A percentile compares a stretch with the other conserved stretches of the same genome.
Evolutionary conservation across 192 early-diverging fungal genomes (phyloP).

Genomic region (Podila epicladia): DNA sequence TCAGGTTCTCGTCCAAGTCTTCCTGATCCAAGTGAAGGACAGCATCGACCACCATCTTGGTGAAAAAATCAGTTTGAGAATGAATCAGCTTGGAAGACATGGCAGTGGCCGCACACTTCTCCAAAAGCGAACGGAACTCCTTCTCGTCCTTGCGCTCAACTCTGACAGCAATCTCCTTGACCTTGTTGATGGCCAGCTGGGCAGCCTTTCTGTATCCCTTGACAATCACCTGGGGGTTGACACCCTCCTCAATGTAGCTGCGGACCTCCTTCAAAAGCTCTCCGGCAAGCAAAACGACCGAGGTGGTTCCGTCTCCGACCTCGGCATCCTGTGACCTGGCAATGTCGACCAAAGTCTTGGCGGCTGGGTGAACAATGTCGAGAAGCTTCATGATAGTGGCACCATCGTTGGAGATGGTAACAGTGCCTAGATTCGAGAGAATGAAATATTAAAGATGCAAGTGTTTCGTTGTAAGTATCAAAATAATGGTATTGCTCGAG

Average conservation of each 20-base stretch:
- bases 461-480: not conserved
- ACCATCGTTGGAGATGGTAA: conserved; percentile 99
- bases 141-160: conserved; percentile 83
- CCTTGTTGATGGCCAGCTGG: conserved; percentile 88
- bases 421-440: conserved; percentile 63
- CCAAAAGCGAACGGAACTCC: conserved; percentile 90
- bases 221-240: conserved; percentile 94
- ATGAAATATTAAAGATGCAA: not conserved
- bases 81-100: conserved; percentile 99
- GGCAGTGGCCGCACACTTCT: conserved; percentile 97
- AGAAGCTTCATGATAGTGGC: conserved; percentile 98
- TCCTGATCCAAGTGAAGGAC: conserved; percentile 96
- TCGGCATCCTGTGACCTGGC: conserved; percentile 98
- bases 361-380: conserved; percentile 98
- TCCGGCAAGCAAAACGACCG: conserved; percentile 95
- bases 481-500: no score
- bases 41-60: conserved; percentile 98
- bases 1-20: conserved; percentile 94
- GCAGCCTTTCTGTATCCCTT: conserved; percentile 96
- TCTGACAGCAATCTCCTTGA: conserved; percentile 91
- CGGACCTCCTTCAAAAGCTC: conserved; percentile 97
- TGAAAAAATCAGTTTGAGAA: conserved; percentile 97
- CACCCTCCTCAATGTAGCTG: conserved; percentile 93
- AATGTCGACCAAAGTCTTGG: conserved; percentile 98
- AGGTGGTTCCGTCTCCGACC: conserved; percentile 98